Conservation (phyloP, 768 basidiomycete genomes). For the Phlebiopsis flavidoalba region DNA sequence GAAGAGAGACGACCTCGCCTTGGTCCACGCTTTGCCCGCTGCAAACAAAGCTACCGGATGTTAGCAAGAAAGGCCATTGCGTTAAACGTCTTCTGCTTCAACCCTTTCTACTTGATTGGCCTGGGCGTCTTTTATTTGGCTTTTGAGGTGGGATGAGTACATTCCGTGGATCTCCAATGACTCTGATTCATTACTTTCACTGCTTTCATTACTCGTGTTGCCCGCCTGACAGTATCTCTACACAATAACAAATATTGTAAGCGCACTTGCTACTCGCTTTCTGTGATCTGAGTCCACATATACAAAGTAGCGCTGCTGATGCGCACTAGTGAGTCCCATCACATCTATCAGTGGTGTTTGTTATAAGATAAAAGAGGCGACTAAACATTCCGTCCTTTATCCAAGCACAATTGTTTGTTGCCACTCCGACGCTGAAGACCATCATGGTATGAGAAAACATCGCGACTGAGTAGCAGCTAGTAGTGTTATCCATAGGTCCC, state of each 20-base stretch:
- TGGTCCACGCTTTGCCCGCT: conserved; percentile 14
- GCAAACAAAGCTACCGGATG: too few relatives aligned
- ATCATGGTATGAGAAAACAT: too few relatives aligned
- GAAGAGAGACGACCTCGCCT: conserved; percentile 21
- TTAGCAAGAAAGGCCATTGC: background rate
- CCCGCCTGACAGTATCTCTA: background rate
- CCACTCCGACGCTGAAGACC: background rate
- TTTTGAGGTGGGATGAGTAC: too few relatives aligned
- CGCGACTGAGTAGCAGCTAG: too few relatives aligned
- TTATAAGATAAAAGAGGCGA: background rate
- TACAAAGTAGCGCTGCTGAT: background rate
- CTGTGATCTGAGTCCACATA: background rate
- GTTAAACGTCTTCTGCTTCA: too few relatives aligned
- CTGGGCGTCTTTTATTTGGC: too few relatives aligned
- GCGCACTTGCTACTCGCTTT: background rate
- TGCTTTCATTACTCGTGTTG: background rate
- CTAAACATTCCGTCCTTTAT: too few relatives aligned
- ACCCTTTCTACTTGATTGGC: too few relatives aligned
- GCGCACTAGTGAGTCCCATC: background rate
- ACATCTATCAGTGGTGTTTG: background rate
- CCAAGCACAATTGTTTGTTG: background rate
- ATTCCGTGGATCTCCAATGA: background rate
- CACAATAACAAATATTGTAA: background rate
- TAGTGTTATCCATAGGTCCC: too few relatives aligned
- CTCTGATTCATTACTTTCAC: conserved; percentile 1